phyloP scores from a whole-genome alignment of 345 rosid species.

The Gossypioides kirkii region DNA sequence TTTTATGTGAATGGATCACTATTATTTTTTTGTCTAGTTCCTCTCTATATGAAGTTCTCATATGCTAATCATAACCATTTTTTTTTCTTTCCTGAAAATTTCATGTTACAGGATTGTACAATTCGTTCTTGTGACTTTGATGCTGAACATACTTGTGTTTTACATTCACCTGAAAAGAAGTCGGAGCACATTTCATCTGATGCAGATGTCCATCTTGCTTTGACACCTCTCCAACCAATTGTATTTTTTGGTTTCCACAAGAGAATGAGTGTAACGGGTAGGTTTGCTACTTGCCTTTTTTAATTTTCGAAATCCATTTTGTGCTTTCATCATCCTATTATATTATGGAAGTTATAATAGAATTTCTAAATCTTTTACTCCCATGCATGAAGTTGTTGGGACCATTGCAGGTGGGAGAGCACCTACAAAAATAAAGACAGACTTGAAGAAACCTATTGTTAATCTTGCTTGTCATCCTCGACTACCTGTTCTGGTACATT shows the following conservation, averaged over 20 bases:
- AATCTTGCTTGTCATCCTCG: conserved; percentile 98
- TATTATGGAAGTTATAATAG: not conserved
- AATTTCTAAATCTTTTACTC: conserved; percentile 11
- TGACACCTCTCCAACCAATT: conserved; percentile 91
- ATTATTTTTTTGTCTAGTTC: not conserved
- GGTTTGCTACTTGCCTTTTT: conserved; percentile 8
- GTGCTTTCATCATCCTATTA: not conserved
- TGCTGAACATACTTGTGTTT: conserved; percentile 81
- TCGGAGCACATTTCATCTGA: conserved; percentile 66
- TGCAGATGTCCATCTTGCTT: conserved; percentile 90
- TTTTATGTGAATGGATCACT: not conserved
- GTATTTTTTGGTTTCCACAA: conserved; percentile 91
- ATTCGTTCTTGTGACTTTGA: conserved; percentile 93
- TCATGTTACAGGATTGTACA: conserved; percentile 76
- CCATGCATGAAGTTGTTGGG: conserved; percentile 76
- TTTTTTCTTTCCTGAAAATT: not conserved
- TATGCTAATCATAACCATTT: not conserved
- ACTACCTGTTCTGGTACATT: conserved; percentile 78
- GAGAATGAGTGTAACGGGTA: conserved; percentile 97
- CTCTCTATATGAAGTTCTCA: not conserved
- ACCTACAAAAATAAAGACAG: conserved; percentile 93
- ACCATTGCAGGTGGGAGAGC: conserved; percentile 93
- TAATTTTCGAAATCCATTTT: not conserved
- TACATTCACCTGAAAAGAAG: conserved; percentile 94
- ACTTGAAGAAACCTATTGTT: conserved; percentile 88